Conservation (phyloP, 352 stramenopile species). For the Pythium phragmitis region DNA sequence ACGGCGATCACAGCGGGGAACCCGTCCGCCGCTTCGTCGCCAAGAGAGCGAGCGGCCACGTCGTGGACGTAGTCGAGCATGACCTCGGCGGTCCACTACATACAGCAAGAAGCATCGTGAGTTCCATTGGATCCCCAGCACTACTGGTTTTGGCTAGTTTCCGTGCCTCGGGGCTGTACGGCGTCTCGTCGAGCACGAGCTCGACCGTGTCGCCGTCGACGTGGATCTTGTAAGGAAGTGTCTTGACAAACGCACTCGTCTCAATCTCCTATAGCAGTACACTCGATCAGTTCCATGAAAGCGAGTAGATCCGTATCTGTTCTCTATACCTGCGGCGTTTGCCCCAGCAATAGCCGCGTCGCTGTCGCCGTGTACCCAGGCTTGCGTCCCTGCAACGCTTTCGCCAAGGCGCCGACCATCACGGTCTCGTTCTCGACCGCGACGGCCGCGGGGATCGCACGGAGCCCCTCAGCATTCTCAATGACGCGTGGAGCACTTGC, state of each 20-base stretch:
- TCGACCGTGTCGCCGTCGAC: conserved; percentile 26
- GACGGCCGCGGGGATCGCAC: conserved; percentile 52
- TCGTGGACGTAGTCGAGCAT: conserved; percentile 56
- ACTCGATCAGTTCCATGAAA: not conserved
- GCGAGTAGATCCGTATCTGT: not conserved
- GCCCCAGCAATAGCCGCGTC: conserved; percentile 47
- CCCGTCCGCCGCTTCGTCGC: conserved; percentile 37
- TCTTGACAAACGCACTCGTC: conserved; percentile 35
- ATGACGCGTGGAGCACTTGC: conserved; percentile 36
- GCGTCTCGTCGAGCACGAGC: conserved; percentile 51
- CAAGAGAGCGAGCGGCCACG: conserved; percentile 43
- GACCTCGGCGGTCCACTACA: conserved; percentile 59
- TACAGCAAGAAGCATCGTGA: not conserved
- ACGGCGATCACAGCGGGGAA: conserved; percentile 56
- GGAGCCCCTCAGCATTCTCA: conserved; percentile 54
- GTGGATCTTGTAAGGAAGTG: conserved; percentile 42
- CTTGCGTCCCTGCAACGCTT: conserved; percentile 52
- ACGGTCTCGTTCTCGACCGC: conserved; percentile 59
- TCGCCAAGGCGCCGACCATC: conserved; percentile 49
- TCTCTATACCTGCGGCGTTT: conserved; percentile 14
- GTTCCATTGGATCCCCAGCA: not conserved
- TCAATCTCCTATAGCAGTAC: conserved; percentile 19
- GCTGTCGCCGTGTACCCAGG: conserved; percentile 51
- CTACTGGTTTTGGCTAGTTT: not conserved
- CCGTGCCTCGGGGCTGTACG: conserved; percentile 57